Evolutionary conservation across 768 basidiomycete species (phyloP), one percentile per base, ranked within the genome.

Genomic region (Mycena amicta): DNA sequence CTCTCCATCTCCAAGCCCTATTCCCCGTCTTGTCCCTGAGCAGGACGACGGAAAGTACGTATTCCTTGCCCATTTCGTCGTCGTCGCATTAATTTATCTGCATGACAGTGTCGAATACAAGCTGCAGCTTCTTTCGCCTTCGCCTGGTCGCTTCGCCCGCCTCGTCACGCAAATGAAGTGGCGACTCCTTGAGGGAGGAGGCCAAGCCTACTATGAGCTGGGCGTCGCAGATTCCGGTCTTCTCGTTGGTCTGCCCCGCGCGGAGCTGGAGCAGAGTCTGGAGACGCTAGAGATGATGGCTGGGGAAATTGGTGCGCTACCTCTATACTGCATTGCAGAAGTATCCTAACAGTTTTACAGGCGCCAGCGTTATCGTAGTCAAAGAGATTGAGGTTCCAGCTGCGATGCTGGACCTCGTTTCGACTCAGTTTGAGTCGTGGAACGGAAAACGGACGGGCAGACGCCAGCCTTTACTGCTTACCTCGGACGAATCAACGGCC

Each of bases 121-220:
- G 73, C 83, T 96, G 30, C 92, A 94, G 70, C 86, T 96, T 22
- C 82, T 94, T 39, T 79, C 86, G 50, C 92, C 94, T 0, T 80
- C 90, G 15, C 83, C 85, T 0, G 80, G 85, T 3, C 90, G 92
- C 47, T 92, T 93, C 64, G 82, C 84, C 3, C 85, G 88, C 59
- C 88, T 98, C 22, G 91, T 94, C 55, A 98, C 95, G 0, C 95
- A 98, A 74, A 85, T 97, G 73, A 95, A 96, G 68, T 98, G 96
- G 95, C 84, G 95, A 2, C 81, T 95, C 8, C 83, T 91, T 49
- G 89, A 94, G 69, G 93, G 93, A 16, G 86, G 88, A 1, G 91
- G 91, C 1, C 86, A 88, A 66, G 92, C 92, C 0, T 88, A 90
- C 69, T 94, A 94, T 60, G 92, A 94, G 61, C 80, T 88, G 12